Conservation (phyloP, 495 filamentous ascomycete species). For the Staphylotrichum longicolle region DNA sequence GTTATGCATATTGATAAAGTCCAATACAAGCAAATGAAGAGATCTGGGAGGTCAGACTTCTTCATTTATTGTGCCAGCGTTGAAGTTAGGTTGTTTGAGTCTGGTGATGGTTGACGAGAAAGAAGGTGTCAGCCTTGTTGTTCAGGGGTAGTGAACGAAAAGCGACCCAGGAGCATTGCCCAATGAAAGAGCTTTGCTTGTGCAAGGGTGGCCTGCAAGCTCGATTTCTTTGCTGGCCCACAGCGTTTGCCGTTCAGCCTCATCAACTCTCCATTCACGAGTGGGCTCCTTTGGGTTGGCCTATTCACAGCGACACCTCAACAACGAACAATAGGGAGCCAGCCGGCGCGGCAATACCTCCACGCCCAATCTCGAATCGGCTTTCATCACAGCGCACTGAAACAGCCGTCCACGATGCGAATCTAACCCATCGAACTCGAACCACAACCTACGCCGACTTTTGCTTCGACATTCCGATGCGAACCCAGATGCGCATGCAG, state of each 20-base stretch:
- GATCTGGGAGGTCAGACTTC: too few species aligned
- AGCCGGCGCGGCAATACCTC: slow-evolving; percentile 3
- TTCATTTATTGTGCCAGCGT: too few species aligned
- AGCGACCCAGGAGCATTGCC: background rate
- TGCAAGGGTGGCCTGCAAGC: background rate
- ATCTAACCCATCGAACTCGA: background rate
- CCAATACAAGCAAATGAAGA: too few species aligned
- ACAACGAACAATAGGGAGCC: slow-evolving; percentile 1
- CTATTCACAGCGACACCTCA: slow-evolving; percentile 13
- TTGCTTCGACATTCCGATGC: background rate
- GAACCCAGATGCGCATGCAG: background rate
- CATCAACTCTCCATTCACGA: slow-evolving; percentile 6
- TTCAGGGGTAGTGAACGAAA: slow-evolving; percentile 14
- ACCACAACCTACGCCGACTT: background rate
- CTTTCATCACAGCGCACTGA: too few species aligned
- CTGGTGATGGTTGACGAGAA: too few species aligned
- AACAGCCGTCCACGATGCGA: background rate
- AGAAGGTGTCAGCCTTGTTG: slow-evolving; percentile 15
- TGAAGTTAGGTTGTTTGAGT: too few species aligned
- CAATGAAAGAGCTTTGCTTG: background rate
- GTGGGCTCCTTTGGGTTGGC: slow-evolving; percentile 2
- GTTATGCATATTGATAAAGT: too few species aligned
- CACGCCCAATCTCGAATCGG: too few species aligned
- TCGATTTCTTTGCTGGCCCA: slow-evolving; percentile 14
- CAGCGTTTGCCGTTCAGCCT: slow-evolving; percentile 17